Evolutionary conservation across 1,139 yeast species (phyloP).

Genomic region (Diutina siamensis): DNA sequence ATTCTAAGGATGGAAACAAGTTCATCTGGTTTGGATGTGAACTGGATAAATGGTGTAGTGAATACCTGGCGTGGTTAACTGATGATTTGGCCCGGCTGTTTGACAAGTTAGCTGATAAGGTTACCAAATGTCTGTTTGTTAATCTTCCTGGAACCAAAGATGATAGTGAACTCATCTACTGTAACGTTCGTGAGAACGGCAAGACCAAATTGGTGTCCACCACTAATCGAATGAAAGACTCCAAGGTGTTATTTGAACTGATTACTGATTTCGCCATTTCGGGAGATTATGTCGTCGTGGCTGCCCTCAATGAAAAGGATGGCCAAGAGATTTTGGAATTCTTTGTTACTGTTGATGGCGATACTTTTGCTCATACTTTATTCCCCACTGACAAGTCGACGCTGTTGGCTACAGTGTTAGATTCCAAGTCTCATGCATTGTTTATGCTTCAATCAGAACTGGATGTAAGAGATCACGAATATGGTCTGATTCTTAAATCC

Average conservation of each 20-base stretch:
- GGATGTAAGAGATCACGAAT: slow-evolving; percentile 39
- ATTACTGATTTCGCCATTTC: slow-evolving; percentile 58
- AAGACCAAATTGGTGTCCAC: slow-evolving; percentile 10
- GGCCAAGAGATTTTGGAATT: neutral
- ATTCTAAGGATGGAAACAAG: slow-evolving; percentile 40
- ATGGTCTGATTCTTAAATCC: slow-evolving; percentile 78
- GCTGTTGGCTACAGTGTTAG: slow-evolving; percentile 78
- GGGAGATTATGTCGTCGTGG: slow-evolving; percentile 62
- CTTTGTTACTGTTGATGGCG: slow-evolving; percentile 75
- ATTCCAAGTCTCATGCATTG: slow-evolving; percentile 62
- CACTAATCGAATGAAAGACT: slow-evolving; percentile 35
- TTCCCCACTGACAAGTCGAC: slow-evolving; percentile 64
- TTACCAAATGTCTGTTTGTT: slow-evolving; percentile 58
- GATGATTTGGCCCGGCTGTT: slow-evolving; percentile 55
- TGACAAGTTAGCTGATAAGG: slow-evolving; percentile 37
- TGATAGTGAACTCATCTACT: slow-evolving; percentile 45
- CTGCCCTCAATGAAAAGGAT: slow-evolving; percentile 28
- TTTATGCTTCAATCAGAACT: slow-evolving; percentile 76
- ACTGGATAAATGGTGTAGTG: slow-evolving; percentile 11
- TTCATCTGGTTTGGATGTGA: slow-evolving; percentile 63
- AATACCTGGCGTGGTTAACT: slow-evolving; percentile 43
- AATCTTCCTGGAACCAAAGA: slow-evolving; percentile 20
- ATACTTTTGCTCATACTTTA: slow-evolving; percentile 61
- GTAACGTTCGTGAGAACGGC: slow-evolving; percentile 33
- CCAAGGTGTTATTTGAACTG: slow-evolving; percentile 30